Evolutionary conservation across 306 rosid species (phyloP).

Genomic region (Canavalia gladiata): DNA sequence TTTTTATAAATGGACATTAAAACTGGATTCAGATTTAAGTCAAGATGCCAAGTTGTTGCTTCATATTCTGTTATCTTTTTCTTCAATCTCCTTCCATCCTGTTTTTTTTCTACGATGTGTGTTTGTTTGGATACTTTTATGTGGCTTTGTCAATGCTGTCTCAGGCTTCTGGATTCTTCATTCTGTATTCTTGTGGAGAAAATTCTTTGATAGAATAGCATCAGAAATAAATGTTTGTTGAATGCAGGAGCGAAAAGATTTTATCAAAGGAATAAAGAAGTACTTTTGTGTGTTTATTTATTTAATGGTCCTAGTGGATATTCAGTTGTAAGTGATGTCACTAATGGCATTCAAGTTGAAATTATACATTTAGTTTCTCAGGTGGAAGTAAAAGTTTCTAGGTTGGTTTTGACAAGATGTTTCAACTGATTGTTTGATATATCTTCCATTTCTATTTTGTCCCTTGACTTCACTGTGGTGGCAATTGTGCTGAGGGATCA

Average conservation of each 20-base stretch:
- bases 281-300: constrained; percentile 4
- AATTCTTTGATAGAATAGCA: not conserved
- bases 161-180: not conserved
- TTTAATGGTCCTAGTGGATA: not conserved
- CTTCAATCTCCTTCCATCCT: not conserved
- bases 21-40: not conserved
- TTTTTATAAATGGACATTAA: constrained; percentile 9
- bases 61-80: not conserved
- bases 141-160: not conserved
- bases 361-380: not conserved
- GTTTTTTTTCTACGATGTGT: not conserved
- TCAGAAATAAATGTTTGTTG: not conserved
- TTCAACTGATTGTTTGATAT: not conserved
- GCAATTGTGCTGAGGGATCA: constrained; percentile 13
- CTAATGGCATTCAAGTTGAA: not conserved
- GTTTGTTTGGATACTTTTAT: not conserved
- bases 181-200: not conserved
- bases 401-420: constrained; percentile 1
- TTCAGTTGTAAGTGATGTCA: constrained; percentile 1
- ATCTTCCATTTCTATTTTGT: constrained; percentile 8
- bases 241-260: not conserved
- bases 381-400: not conserved
- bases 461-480: constrained; percentile 1
- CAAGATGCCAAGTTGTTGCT: constrained; percentile 11
- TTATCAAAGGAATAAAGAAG: not conserved